phyloP scores from a whole-genome alignment of 2,329 filamentous ascomycete genomes.

The Xylariaceae sp. region DNA sequence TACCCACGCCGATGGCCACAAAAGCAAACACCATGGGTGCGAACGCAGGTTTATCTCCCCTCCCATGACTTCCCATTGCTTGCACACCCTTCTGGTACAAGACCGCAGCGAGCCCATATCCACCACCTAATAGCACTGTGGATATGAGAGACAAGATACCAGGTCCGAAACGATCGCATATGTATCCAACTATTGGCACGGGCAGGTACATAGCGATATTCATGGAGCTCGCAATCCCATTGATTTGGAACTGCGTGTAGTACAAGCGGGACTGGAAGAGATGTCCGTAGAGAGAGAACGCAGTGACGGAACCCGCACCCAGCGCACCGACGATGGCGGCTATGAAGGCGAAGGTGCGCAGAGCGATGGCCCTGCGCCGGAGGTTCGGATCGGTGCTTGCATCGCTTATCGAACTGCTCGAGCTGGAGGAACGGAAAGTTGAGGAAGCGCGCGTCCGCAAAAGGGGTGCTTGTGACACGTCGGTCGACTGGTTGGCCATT shows the following conservation, averaged over 20 bases:
- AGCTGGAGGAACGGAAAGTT: slow-evolving; percentile 28
- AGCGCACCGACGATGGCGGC: slow-evolving; percentile 57
- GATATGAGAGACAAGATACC: slow-evolving; percentile 70
- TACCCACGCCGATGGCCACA: slow-evolving; percentile 74
- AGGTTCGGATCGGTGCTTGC: slow-evolving; percentile 20
- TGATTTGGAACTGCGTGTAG: slow-evolving; percentile 90
- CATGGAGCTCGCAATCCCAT: slow-evolving; percentile 77
- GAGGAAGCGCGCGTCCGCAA: slow-evolving; percentile 30
- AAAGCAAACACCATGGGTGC: slow-evolving; percentile 83
- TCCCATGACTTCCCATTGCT: slow-evolving; percentile 34
- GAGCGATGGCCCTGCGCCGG: slow-evolving; percentile 25
- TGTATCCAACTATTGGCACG: slow-evolving; percentile 83
- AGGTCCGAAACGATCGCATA: slow-evolving; percentile 85
- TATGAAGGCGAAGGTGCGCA: slow-evolving; percentile 48
- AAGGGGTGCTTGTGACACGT: slow-evolving; percentile 27
- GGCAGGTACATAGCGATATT: slow-evolving; percentile 87
- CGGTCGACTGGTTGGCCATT: slow-evolving; percentile 24
- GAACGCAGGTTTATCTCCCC: slow-evolving; percentile 61
- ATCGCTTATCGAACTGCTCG: slow-evolving; percentile 31
- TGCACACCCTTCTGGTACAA: slow-evolving; percentile 56
- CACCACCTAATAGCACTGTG: slow-evolving; percentile 68
- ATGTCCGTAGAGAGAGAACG: slow-evolving; percentile 90
- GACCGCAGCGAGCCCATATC: slow-evolving; percentile 79
- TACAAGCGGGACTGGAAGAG: slow-evolving; percentile 80
- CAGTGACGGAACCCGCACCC: slow-evolving; percentile 85